Evolutionary conservation across 148 eudicot species (phyloP).

Genomic region (Camellia granthamiana): DNA sequence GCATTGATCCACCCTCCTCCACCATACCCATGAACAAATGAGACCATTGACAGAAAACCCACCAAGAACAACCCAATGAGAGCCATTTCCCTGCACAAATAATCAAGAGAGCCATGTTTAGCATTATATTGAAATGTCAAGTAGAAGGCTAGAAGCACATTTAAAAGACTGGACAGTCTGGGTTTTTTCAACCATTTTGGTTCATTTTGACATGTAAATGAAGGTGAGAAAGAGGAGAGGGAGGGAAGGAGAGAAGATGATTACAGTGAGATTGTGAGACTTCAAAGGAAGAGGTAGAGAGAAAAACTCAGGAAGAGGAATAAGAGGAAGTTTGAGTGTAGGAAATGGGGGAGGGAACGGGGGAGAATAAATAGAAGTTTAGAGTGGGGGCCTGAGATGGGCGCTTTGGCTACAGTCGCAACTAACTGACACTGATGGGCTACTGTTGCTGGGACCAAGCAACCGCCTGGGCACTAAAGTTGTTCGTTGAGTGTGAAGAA

Average conservation of each 20-base stretch:
- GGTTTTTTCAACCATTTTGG: too few relatives aligned
- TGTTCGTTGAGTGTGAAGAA: too few relatives aligned
- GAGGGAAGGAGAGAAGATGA: background rate
- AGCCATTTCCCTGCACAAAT: conserved; percentile 34
- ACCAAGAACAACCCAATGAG: conserved; percentile 33
- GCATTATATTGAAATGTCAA: too few relatives aligned
- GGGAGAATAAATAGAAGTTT: conserved; percentile 37
- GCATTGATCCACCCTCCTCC: conserved; percentile 65
- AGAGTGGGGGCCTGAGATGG: background rate
- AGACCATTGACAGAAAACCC: conserved; percentile 39
- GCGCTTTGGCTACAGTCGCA: too few relatives aligned
- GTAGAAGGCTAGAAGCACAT: too few relatives aligned
- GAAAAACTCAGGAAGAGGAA: background rate
- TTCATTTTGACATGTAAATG: too few relatives aligned
- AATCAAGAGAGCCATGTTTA: too few relatives aligned
- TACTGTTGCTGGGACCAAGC: conserved; percentile 10
- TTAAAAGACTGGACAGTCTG: too few relatives aligned
- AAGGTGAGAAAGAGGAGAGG: background rate
- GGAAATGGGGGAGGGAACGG: conserved; percentile 8
- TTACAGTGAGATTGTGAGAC: background rate
- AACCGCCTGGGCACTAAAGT: background rate
- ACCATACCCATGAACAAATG: conserved; percentile 37
- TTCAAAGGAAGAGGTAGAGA: background rate
- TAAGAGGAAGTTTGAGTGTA: conserved; percentile 5
- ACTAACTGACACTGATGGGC: too few relatives aligned